phyloP scores from a whole-genome alignment of 805 yeast genomes.

The Saturnispora zaruensis region DNA sequence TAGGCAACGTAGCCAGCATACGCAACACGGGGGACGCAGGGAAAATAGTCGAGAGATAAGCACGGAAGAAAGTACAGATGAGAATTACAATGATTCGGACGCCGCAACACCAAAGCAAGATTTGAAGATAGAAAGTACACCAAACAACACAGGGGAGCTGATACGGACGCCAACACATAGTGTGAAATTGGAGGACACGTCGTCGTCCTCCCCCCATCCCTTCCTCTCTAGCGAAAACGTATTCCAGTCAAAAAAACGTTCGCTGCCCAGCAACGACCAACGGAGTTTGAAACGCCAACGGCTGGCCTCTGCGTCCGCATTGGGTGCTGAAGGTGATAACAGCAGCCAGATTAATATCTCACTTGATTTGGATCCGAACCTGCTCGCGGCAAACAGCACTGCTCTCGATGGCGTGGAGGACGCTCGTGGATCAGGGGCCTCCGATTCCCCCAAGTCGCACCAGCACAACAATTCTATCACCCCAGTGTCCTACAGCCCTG shows the following conservation, averaged over 20 bases:
- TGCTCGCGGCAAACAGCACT: constrained; percentile 4
- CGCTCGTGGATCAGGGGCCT: not conserved
- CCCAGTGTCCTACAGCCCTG: constrained; percentile 2
- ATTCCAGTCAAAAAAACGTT: constrained; percentile 1
- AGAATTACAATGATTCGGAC: too few relatives aligned
- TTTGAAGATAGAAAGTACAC: too few relatives aligned
- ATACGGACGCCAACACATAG: too few relatives aligned
- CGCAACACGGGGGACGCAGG: too few relatives aligned
- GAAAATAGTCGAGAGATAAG: too few relatives aligned
- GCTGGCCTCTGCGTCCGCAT: not conserved
- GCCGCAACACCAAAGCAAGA: too few relatives aligned
- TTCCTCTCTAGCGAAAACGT: constrained; percentile 4
- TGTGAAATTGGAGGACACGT: too few relatives aligned
- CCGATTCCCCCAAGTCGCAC: not conserved
- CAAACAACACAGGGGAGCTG: too few relatives aligned
- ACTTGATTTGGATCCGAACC: not conserved
- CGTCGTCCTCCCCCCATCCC: too few relatives aligned
- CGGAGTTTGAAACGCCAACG: not conserved
- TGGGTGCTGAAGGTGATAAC: not conserved
- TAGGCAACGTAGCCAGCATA: too few relatives aligned
- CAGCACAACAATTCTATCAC: not conserved
- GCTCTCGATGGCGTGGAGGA: not conserved
- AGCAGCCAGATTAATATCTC: not conserved
- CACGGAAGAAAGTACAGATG: too few relatives aligned
- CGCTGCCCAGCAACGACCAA: not conserved